Evolutionary conservation across 2,329 filamentous ascomycete species (phyloP), one percentile per base, ranked within the genome.

Genomic region (Didymella pomorum): DNA sequence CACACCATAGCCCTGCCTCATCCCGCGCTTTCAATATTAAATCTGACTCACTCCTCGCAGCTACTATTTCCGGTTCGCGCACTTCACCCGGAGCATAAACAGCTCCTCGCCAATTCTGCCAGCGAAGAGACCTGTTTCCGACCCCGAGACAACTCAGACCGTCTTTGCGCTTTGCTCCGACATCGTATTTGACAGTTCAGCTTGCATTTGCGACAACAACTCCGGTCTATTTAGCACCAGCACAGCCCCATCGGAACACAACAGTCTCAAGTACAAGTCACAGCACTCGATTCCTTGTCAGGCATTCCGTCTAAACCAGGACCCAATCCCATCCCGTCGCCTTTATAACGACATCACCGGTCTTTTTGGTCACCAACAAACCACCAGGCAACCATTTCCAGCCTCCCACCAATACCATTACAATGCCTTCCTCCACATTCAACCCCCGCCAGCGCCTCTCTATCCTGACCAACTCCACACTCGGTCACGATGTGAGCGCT

Each of bases 391-490:
- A 28, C 26, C 26, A 28, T 28, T 8, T 28, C 26, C 26, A 28
- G 26, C 26, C 26, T 28, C n/a, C n/a, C 26, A 58, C 43, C 33
- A 52, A 18, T 10, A 42, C 47, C 41, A 35, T 37, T 56, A 72
- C 46, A 44, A 77, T 73, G 73, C 71, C 73, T 62, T 55, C 70
- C 39, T 50, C 70, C 51, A 61, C 64, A 25, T 64, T 66, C 64
- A 72, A 71, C 67, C 76, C 76, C 46, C 77, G 76, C 65, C 72
- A 77, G 62, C 76, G 75, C 69, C 77, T 79, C 61, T 77, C 76
- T 49, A 73, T 79, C 72, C 68, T 76, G 63, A 78, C 75, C 54
- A 75, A 77, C 70, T 71, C 74, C 21, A 74, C 74, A 1, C 76
- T 79, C 50, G 74, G 76, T 55, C 75, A 75, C 69, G 76, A 78